Conservation (phyloP, 192 early-diverging fungal species). For the Coemansia sp. region DNA sequence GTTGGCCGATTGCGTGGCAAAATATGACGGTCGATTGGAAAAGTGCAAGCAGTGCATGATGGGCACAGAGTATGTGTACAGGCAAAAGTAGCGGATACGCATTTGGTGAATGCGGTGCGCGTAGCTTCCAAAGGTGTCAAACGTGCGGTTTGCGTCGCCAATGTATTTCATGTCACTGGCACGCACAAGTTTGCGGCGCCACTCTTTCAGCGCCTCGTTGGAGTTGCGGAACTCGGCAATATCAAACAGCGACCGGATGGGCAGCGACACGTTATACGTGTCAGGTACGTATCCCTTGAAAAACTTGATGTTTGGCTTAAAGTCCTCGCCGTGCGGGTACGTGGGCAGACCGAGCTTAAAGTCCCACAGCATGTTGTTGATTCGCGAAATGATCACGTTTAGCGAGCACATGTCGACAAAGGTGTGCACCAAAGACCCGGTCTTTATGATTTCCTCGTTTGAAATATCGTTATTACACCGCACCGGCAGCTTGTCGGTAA, state of each 20-base stretch:
- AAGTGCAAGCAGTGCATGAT: slow-evolving; percentile 28
- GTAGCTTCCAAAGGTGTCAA: slow-evolving; percentile 29
- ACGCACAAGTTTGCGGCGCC: slow-evolving; percentile 19
- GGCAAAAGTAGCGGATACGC: slow-evolving; percentile 42
- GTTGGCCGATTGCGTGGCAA: slow-evolving; percentile 2
- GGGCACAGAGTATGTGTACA: slow-evolving; percentile 25
- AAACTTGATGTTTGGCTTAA: slow-evolving; percentile 13
- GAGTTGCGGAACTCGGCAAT: slow-evolving; percentile 24
- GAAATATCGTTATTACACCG: slow-evolving; percentile 8
- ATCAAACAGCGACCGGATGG: slow-evolving; percentile 28
- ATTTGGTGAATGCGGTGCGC: slow-evolving; percentile 25
- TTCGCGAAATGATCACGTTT: slow-evolving; percentile 14
- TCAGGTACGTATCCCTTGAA: slow-evolving; percentile 2
- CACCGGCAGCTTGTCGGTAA: slow-evolving; percentile 10
- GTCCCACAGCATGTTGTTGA: slow-evolving; percentile 36
- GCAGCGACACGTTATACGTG: neutral
- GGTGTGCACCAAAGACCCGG: slow-evolving; percentile 6
- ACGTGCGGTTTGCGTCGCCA: neutral
- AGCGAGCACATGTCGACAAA: slow-evolving; percentile 26
- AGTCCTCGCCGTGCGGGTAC: slow-evolving; percentile 12
- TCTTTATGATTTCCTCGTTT: slow-evolving; percentile 11
- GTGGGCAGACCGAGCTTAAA: slow-evolving; percentile 16
- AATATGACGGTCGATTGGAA: slow-evolving; percentile 43
- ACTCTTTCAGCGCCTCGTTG: slow-evolving; percentile 16
- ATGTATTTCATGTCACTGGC: slow-evolving; percentile 8